Evolutionary conservation across 768 basidiomycete genomes (phyloP).

Genomic region (Amanita brunnescens): DNA sequence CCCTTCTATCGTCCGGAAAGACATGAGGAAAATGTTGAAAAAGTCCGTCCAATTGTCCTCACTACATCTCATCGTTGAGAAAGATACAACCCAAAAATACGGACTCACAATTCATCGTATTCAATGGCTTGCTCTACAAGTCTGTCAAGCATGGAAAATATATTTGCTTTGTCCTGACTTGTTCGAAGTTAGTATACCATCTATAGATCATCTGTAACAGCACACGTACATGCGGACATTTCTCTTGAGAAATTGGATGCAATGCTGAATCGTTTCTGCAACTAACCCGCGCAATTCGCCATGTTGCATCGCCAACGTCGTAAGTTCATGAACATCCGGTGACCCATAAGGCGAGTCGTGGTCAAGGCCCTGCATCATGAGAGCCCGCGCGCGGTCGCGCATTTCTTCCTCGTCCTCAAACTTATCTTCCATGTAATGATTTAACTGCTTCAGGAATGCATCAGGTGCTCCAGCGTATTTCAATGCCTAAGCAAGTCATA

Average conservation of each 20-base stretch:
- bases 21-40: conserved; percentile 48
- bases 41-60: conserved; percentile 58
- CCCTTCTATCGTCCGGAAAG: conserved; percentile 61
- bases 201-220: background rate
- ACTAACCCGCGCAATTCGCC: conserved; percentile 55
- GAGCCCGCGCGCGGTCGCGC: conserved; percentile 46
- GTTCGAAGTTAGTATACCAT: conserved; percentile 1
- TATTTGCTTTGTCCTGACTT: conserved; percentile 56
- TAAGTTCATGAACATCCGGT: conserved; percentile 46
- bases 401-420: conserved; percentile 86
- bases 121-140: conserved; percentile 55
- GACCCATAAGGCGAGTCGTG: conserved; percentile 38
- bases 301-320: conserved; percentile 51
- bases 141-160: conserved; percentile 50
- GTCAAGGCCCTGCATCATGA: conserved; percentile 19
- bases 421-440: conserved; percentile 81
- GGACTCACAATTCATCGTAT: conserved; percentile 55
- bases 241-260: conserved; percentile 46
- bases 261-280: conserved; percentile 50
- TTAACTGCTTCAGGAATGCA: conserved; percentile 63
- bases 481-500: conserved; percentile 42
- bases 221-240: conserved; percentile 51
- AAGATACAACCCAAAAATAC: background rate
- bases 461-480: conserved; percentile 70
- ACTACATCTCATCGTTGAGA: conserved; percentile 25